Percentiles rank a stretch among this genome's conserved stretches.
Evolutionary conservation across 176 grass and related monocot genomes (phyloP).

Genomic region (Aegilops speltoides): DNA sequence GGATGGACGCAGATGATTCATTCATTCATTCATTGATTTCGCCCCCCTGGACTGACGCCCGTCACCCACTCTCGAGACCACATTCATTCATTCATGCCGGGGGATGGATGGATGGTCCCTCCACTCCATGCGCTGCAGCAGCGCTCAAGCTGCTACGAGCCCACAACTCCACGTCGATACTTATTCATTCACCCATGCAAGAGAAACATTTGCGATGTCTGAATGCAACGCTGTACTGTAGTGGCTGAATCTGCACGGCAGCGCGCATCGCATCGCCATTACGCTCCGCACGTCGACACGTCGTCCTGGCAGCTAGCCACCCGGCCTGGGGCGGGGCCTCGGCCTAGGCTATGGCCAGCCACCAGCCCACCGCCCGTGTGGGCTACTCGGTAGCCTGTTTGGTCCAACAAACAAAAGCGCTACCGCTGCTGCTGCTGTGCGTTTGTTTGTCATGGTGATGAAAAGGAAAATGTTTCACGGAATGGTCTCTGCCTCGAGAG

Average conservation of each 20-base stretch:
- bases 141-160: background rate
- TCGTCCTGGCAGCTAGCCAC: background rate
- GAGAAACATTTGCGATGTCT: background rate
- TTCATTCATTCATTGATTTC: constrained; percentile 36
- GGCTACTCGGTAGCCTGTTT: background rate
- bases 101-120: background rate
- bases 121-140: too few species aligned
- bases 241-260: constrained; percentile 18
- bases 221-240: background rate
- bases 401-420: background rate
- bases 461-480: too few species aligned
- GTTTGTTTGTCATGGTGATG: too few species aligned
- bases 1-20: background rate
- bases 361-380: background rate
- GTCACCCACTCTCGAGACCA: constrained; percentile 53
- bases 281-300: background rate
- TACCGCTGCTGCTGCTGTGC: background rate
- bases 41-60: constrained; percentile 23
- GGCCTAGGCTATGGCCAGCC: background rate
- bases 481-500: too few species aligned
- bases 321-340: background rate
- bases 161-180: background rate
- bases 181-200: background rate
- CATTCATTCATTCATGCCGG: constrained; percentile 27
- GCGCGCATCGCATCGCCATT: background rate